Evolutionary conservation across 306 rosid genomes (phyloP), one percentile per base, ranked within the genome.

Genomic region (Crotalaria pallida): DNA sequence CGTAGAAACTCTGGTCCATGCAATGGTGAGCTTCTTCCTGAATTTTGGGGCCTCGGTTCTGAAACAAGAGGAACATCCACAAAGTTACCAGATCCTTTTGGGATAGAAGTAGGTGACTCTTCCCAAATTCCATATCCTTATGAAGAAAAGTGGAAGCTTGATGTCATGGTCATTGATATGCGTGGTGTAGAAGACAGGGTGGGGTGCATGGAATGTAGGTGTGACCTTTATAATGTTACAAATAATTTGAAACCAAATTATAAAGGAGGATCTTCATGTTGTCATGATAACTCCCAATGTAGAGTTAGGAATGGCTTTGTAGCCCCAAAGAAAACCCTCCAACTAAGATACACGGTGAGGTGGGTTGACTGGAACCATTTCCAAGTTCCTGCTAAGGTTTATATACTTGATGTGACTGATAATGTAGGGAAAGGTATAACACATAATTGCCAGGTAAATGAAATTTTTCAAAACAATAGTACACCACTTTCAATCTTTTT

Each of bases 361-460:
- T 59, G 66, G 47, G 66, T 59, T 59, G 66, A 59, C 17, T 59
- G 66, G 66, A 4, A 34, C 1, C 47, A 59, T 6, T 40, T 40
- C 45, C 45, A 40, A 40, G 45, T 40, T 40, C 66, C 66, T 59
- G 3, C 36, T 17, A 40, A 59, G 10, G 47, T 59, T 17, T 33
- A 59, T 18, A 33, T 59, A 34, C 45, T 59, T 34, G 66, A 59
- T 59, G 66, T 59, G 3, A 59, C 66, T 16, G 48, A 59, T 59
- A 13, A 36, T 57, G 2, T 57, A 12, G 45, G 33, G 12, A 11
- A 5, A 6, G 34, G 66, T 17, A 3, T 16, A 17, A 10, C 4
- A 8, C 66, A 59, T 36, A 34, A 59, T 34, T 59, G 47, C 5
- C 12, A 2, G 47, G 66, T 34, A 15, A 58, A 41, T 10, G 11